These are phyloP conservation scores for Berkeleyomyces rouxiae DNA, from an alignment of 2,329 filamentous ascomycete genomes.

Conservation along the genomic window DNA sequence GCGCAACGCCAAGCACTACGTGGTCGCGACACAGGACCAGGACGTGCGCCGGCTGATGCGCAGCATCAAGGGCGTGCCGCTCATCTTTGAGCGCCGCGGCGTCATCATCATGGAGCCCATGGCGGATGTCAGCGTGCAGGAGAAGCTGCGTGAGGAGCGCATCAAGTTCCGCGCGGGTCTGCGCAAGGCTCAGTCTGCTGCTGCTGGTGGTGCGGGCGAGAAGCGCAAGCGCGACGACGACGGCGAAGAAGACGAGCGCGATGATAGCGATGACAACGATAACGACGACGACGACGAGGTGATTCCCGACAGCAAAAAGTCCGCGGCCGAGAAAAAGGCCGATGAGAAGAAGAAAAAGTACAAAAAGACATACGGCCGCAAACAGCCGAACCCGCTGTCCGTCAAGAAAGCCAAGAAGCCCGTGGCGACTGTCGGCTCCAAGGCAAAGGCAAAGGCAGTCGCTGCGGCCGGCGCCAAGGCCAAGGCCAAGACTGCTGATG, in stretches of 20 bases:
- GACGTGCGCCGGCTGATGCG: slow-evolving; percentile 48
- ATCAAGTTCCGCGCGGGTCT: slow-evolving; percentile 58
- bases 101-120: slow-evolving; percentile 61
- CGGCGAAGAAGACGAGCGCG: slow-evolving; percentile 21
- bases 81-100: slow-evolving; percentile 63
- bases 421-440: not conserved
- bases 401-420: slow-evolving; percentile 38
- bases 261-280: slow-evolving; percentile 13
- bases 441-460: slow-evolving; percentile 17
- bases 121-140: slow-evolving; percentile 46
- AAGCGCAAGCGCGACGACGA: slow-evolving; percentile 37
- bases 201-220: slow-evolving; percentile 21
- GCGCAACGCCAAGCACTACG: slow-evolving; percentile 63
- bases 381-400: slow-evolving; percentile 54
- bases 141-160: slow-evolving; percentile 51
- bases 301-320: not conserved
- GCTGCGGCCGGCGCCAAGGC: not conserved
- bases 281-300: slow-evolving; percentile 19
- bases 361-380: slow-evolving; percentile 42
- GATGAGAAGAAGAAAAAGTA: slow-evolving; percentile 30
- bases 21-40: slow-evolving; percentile 57
- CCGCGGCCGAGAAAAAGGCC: slow-evolving; percentile 11
- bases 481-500: not conserved
- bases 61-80: slow-evolving; percentile 51
- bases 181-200: slow-evolving; percentile 27